phyloP scores from a whole-genome alignment of 2,329 filamentous ascomycete genomes.

The Lasiodiplodia sp. region DNA sequence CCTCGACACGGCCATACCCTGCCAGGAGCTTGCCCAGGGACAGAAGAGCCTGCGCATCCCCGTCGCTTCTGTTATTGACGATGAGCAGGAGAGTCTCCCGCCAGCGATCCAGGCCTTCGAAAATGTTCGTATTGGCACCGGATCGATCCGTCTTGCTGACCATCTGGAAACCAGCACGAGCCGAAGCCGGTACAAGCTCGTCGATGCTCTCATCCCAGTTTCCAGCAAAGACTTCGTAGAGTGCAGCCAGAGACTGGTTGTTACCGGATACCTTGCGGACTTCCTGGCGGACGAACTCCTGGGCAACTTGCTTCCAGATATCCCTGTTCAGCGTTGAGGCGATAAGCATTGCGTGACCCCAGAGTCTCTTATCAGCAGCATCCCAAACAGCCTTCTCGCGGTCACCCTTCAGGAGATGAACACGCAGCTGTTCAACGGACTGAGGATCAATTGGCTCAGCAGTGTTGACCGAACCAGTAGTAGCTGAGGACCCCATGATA shows the following conservation, averaged over 20 bases:
- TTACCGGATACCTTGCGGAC: conserved; percentile 82
- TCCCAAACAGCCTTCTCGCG: conserved; percentile 92
- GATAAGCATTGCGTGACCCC: conserved; percentile 95
- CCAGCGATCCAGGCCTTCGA: conserved; percentile 92
- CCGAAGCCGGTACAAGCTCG: conserved; percentile 91
- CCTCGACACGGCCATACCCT: conserved; percentile 86
- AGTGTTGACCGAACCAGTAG: conserved; percentile 42
- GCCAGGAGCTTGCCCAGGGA: conserved; percentile 83
- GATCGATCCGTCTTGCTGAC: conserved; percentile 74
- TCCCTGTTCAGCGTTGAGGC: conserved; percentile 76
- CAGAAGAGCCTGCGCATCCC: conserved; percentile 79
- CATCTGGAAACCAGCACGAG: conserved; percentile 89
- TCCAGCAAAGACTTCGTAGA: conserved; percentile 93
- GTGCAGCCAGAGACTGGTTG: conserved; percentile 85
- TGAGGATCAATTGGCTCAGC: conserved; percentile 74
- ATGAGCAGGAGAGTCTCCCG: conserved; percentile 86
- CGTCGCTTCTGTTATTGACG: conserved; percentile 83
- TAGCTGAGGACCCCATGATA: conserved; percentile 36
- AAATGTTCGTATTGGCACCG: conserved; percentile 71
- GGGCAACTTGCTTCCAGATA: conserved; percentile 89
- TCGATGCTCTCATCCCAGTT: conserved; percentile 95
- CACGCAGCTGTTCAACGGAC: conserved; percentile 75
- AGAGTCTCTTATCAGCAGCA: conserved; percentile 89
- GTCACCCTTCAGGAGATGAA: conserved; percentile 77
- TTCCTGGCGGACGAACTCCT: conserved; percentile 95